A percentile compares a stretch with the other conserved stretches of the same genome.
Conservation (phyloP, 169 alveolate genomes). For the Ichthyophthirius multifiliis region DNA sequence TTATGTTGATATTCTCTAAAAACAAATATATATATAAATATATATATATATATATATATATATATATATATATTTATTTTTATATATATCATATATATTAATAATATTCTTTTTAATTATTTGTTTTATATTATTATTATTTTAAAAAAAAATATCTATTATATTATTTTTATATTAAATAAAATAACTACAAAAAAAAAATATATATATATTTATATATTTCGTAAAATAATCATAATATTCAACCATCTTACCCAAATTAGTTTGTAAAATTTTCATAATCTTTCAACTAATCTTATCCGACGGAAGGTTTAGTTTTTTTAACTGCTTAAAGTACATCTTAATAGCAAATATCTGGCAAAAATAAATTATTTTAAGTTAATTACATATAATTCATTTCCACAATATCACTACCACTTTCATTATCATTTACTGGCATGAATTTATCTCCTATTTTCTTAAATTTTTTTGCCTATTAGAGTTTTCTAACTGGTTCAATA, state of each 20-base stretch:
- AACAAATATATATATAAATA: too few species aligned
- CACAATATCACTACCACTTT: slow-evolving; percentile 58
- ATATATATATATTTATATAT: slow-evolving; percentile 1
- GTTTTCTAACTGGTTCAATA: slow-evolving; percentile 89
- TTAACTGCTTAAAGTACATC: slow-evolving; percentile 57
- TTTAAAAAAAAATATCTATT: too few species aligned
- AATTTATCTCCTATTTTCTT: slow-evolving; percentile 68
- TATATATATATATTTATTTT: too few species aligned
- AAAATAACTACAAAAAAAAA: too few species aligned
- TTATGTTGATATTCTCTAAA: too few species aligned
- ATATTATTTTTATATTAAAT: too few species aligned
- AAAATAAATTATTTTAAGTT: slow-evolving; percentile 43
- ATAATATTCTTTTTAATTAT: too few species aligned
- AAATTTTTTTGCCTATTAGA: slow-evolving; percentile 86
- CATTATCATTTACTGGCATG: slow-evolving; percentile 54
- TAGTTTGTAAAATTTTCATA: slow-evolving; percentile 63
- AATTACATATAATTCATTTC: slow-evolving; percentile 58
- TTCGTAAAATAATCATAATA: too few species aligned
- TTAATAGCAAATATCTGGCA: slow-evolving; percentile 60
- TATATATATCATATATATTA: too few species aligned
- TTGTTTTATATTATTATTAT: too few species aligned
- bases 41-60: too few species aligned
- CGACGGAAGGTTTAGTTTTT: slow-evolving; percentile 64
- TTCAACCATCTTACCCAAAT: slow-evolving; percentile 79
- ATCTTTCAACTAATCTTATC: slow-evolving; percentile 48